Base-by-base conservation (phyloP, 805 yeast genomes). In the Lipomyces orientalis region DNA sequence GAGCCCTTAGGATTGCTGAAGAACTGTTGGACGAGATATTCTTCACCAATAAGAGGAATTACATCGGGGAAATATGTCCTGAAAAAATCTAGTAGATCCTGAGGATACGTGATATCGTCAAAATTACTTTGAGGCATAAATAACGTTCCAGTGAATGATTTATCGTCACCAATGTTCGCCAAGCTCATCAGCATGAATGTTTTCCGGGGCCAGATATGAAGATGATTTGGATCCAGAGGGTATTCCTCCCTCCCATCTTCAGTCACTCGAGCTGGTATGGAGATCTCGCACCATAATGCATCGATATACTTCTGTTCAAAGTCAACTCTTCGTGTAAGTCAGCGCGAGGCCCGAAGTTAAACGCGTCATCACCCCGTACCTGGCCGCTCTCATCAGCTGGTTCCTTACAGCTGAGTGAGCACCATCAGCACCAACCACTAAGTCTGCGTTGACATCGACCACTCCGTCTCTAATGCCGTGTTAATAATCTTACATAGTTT, bases 141-240 rank as follows among this genome's bases (percentile, higher is more conserved):
- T 72, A 93, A 88, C 0, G 98, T 93, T 1, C 91, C 88, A 0
- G 97, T 93, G 78, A 93, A 93, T 5, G 97, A 88, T 0, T 94
- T 95, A 76, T 91, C 97, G n/a, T 58, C 62, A n/a, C 69, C 69
- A 31, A 80, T 77, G 73, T 93, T 93, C 9, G 98, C 90, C 66
- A 93, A 82, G 0, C 97, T 97, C 74, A 93, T 93, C 72, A 93
- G 83, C 98, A 93, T 93, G 76, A 82, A 91, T 63, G 90, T 83
- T 66, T 88, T 86, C 58, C 97, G 82, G 3, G 98, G 98, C 98
- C 98, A 93, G 58, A 93, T 91, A 75, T 93, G 98, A 61, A 93
- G 82, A 76, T 91, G 92, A 78, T 91, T 87, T 7, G 93, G 88
- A 71, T 87, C 86, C 29, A 90, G 80, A 19, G 81, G 79, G 73